Base-by-base conservation (phyloP, 2,329 filamentous ascomycete genomes). In the Endoconidiophora laricicola region DNA sequence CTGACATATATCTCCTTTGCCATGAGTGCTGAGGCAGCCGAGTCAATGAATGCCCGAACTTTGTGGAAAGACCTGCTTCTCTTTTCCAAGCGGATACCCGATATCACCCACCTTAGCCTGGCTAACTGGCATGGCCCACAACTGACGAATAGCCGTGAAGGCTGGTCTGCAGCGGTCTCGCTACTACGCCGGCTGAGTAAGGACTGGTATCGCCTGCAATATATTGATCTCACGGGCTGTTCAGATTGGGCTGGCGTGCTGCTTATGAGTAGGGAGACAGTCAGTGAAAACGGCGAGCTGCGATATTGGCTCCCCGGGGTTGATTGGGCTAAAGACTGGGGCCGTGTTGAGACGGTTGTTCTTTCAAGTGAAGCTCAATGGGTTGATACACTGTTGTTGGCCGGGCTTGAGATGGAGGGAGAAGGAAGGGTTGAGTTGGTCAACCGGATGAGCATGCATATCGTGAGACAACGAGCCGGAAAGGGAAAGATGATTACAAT, bases 291-390 rank as follows among this genome's bases (percentile, higher is more conserved):
- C 4, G 33, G 33, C 29, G 10, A 23, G 29, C 18, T n/a, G 29
- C 33, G 36, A n/a, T 22, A 46, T 10, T 33, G 44, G 18, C 29
- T 24, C 10, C 20, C 29, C 12, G 29, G 44, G n/a, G 18, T 46
- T 14, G 44, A 46, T n/a, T 46, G 44, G 44, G 44, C 44, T 2
- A 46, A 46, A n/a, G 44, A 46, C 18, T 46, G 44, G 44, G 44
- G 44, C 16, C 4, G 29, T 12, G 33, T 46, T 3, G 33, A 46
- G 36, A 39, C 44, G 10, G 20, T 46, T 3, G 10, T 46, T 10
- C 4, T 46, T 20, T 39, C 44, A 33, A 33, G 14, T 3, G 22
- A 18, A 33, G 43, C 22, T 10, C 10, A 44, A 23, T 33, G 38
- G 14, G 44, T 12, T 6, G 10, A 44, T 14, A 18, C 29, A 10